Conservation (phyloP, 1,284 basidiomycete species). For the Cryptococcus wingfieldii region DNA sequence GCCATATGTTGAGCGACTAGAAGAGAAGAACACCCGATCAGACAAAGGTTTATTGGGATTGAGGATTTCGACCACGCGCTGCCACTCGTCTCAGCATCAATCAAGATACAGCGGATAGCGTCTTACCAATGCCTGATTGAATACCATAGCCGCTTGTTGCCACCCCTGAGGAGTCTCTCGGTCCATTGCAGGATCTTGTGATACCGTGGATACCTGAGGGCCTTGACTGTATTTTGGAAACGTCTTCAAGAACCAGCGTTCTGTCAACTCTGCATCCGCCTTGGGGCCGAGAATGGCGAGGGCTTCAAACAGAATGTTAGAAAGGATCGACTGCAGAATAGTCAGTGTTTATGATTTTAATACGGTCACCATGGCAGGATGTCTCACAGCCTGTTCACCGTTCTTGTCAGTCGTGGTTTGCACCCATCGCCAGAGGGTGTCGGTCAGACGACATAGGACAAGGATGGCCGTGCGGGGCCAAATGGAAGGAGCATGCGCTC, state of each 20-base stretch:
- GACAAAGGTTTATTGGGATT: slow-evolving; percentile 4
- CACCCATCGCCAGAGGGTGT: slow-evolving; percentile 26
- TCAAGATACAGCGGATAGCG: too few species aligned
- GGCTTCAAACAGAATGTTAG: slow-evolving; percentile 21
- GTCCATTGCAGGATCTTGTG: neutral
- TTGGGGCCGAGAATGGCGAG: slow-evolving; percentile 27
- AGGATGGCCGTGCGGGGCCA: slow-evolving; percentile 17
- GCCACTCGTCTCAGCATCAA: neutral
- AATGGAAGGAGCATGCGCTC: slow-evolving; percentile 10
- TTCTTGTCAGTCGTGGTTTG: slow-evolving; percentile 23
- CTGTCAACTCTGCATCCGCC: slow-evolving; percentile 20
- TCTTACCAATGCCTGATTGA: slow-evolving; percentile 17
- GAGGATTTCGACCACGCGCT: slow-evolving; percentile 2
- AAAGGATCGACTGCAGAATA: slow-evolving; percentile 25
- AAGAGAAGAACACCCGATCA: slow-evolving; percentile 20
- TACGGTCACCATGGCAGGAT: neutral
- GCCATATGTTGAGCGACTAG: slow-evolving; percentile 23
- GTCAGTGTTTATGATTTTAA: neutral
- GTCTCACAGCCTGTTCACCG: slow-evolving; percentile 35
- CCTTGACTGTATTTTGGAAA: slow-evolving; percentile 23
- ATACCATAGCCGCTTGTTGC: neutral
- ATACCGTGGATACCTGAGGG: slow-evolving; percentile 5
- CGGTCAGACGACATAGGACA: slow-evolving; percentile 14
- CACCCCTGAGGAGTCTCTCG: too few species aligned
- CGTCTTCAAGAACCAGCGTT: slow-evolving; percentile 28